Conservation (phyloP, 495 filamentous ascomycete species). For the Clohesyomyces aquaticus region DNA sequence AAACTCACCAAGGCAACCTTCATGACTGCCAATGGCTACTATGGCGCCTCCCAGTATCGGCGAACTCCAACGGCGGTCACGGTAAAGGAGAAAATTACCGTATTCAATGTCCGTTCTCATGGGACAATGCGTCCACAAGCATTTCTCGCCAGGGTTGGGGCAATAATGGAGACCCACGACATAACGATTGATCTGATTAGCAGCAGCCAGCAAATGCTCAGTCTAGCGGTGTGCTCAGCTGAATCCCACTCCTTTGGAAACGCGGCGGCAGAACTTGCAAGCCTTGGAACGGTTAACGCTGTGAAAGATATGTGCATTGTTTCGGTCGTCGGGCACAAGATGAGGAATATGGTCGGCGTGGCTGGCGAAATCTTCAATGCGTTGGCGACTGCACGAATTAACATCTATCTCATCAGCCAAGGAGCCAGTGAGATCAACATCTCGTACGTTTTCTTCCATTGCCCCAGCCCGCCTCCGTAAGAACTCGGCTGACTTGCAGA, state of each 20-base stretch:
- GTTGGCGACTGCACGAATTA: slow-evolving; percentile 48
- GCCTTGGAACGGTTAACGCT: slow-evolving; percentile 45
- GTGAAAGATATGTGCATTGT: slow-evolving; percentile 48
- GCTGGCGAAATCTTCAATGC: slow-evolving; percentile 49
- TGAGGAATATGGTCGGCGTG: slow-evolving; percentile 51
- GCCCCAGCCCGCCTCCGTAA: neutral
- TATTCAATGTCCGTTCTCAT: slow-evolving; percentile 50
- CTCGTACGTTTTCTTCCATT: slow-evolving; percentile 40
- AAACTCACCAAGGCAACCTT: slow-evolving; percentile 35
- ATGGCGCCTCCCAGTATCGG: slow-evolving; percentile 45
- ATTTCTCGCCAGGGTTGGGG: slow-evolving; percentile 48
- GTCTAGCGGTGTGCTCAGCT: slow-evolving; percentile 46
- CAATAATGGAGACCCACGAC: slow-evolving; percentile 45
- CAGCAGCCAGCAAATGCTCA: slow-evolving; percentile 50
- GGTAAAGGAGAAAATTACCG: slow-evolving; percentile 48
- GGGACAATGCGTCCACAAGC: slow-evolving; percentile 48
- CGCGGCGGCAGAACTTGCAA: slow-evolving; percentile 43
- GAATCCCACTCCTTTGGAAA: slow-evolving; percentile 36
- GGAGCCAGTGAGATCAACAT: slow-evolving; percentile 52
- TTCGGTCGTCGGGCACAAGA: slow-evolving; percentile 51
- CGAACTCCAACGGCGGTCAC: slow-evolving; percentile 50
- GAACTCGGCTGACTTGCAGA: too few relatives aligned
- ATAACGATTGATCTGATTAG: slow-evolving; percentile 49
- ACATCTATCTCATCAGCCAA: slow-evolving; percentile 51
- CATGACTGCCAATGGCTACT: slow-evolving; percentile 49